A percentile compares a stretch with the other conserved stretches of the same genome.
These are phyloP conservation scores for Eimeria zaria DNA, from an alignment of 169 alveolate genomes.

Conservation along the genomic window DNA sequence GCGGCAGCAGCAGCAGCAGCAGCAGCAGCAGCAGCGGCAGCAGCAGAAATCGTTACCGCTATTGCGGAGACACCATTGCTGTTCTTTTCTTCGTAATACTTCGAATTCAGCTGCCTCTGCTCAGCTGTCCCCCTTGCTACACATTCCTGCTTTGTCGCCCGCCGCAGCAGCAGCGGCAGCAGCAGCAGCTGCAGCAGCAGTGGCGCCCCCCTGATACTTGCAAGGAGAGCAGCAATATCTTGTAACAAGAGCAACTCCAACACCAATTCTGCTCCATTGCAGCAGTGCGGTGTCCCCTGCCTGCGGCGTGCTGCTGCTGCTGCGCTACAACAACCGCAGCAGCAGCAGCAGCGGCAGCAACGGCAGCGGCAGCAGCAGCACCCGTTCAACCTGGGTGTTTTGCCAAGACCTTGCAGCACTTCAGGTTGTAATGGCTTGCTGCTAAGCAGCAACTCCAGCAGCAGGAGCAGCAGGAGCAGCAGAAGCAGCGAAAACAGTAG, in stretches of 20 bases:
- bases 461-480: slow-evolving; percentile 64
- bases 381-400: not conserved
- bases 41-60: slow-evolving; percentile 51
- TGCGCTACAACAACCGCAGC: slow-evolving; percentile 18
- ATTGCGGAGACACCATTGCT: slow-evolving; percentile 34
- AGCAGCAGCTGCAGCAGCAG: slow-evolving; percentile 54
- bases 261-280: not conserved
- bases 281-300: not conserved
- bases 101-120: slow-evolving; percentile 9
- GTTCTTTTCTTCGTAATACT: not conserved
- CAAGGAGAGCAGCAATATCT: slow-evolving; percentile 46
- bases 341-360: slow-evolving; percentile 9
- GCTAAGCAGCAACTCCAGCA: slow-evolving; percentile 15
- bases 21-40: slow-evolving; percentile 65
- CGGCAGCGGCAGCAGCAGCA: not conserved
- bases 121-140: not conserved
- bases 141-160: not conserved
- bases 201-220: not conserved
- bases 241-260: slow-evolving; percentile 9
- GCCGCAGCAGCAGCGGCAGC: slow-evolving; percentile 40
- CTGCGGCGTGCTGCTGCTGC: not conserved
- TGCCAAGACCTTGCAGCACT: not conserved
- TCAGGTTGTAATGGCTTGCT: slow-evolving; percentile 9
- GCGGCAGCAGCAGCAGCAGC: slow-evolving; percentile 61
- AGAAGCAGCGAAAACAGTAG: slow-evolving; percentile 39